Conservation (phyloP, 2,329 filamentous ascomycete species). For the Chaetomiaceae sp. region DNA sequence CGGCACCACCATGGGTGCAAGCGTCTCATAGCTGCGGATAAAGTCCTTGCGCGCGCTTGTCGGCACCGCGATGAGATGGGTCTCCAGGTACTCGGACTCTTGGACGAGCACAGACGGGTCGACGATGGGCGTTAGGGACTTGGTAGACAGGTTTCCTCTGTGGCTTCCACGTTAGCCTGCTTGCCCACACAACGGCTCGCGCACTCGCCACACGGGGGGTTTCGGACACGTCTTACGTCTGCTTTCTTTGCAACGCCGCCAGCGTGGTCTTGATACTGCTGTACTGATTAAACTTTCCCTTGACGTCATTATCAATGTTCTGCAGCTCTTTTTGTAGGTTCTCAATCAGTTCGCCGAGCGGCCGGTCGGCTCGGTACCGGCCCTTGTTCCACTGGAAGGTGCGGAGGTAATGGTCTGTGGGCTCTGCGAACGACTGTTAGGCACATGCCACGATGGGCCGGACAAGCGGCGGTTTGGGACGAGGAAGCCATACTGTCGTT, state of each 20-base stretch:
- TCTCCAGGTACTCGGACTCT: slow-evolving; percentile 95
- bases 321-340: slow-evolving; percentile 88
- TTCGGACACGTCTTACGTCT: slow-evolving; percentile 60
- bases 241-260: slow-evolving; percentile 74
- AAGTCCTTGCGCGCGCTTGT: slow-evolving; percentile 80
- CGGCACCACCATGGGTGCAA: slow-evolving; percentile 88
- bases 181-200: neutral
- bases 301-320: slow-evolving; percentile 94
- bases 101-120: slow-evolving; percentile 74
- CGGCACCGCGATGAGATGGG: slow-evolving; percentile 87
- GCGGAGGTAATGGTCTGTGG: slow-evolving; percentile 88
- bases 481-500: slow-evolving; percentile 69
- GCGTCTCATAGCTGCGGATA: slow-evolving; percentile 79
- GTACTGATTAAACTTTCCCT: slow-evolving; percentile 90
- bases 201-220: neutral
- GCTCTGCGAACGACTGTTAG: slow-evolving; percentile 54
- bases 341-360: slow-evolving; percentile 81
- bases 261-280: slow-evolving; percentile 85
- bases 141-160: slow-evolving; percentile 89
- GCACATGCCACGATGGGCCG: neutral
- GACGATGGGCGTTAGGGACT: slow-evolving; percentile 86
- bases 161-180: slow-evolving; percentile 19
- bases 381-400: slow-evolving; percentile 96
- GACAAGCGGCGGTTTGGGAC: neutral
- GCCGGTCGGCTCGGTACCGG: slow-evolving; percentile 90